Evolutionary conservation across 2,329 filamentous ascomycete genomes (phyloP), one percentile per base, ranked within the genome.

Genomic region (Aspergillus melleus): DNA sequence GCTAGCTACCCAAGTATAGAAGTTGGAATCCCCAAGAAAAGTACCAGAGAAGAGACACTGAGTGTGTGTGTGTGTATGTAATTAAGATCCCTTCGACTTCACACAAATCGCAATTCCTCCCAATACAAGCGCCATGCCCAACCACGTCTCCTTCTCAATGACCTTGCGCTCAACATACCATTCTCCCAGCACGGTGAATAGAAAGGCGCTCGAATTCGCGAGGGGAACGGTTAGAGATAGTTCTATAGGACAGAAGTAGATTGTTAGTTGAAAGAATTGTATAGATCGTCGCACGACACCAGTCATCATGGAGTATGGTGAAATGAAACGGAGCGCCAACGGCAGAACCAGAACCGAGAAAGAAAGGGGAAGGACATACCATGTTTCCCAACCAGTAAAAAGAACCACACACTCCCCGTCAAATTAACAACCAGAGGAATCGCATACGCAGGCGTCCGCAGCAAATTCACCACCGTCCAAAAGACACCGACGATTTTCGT

Each of bases 351-450:
- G 6, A n/a, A 42, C 4, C 22, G 6, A 58, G 22, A 36, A 57
- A 46, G 60, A 65, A 22, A 26, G 46, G 59, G 66, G 22, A 24
- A 24, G 60, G 60, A 84, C 89, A 68, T 77, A 96, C 92, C 92
- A 69, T 93, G 93, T 75, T 95, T 87, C 6, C 94, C 94, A 77
- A 98, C 94, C 65, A 98, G 81, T 66, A 98, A 77, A 69, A 98
- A 98, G 78, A 98, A 98, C 94, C 94, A 98, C 57, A 97, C 84
- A 72, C 92, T 96, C 30, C 94, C 94, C 2, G 94, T 96, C 55
- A 98, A 79, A 74, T 98, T 98, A 60, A 96, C 77, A 55, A 96
- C 78, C 67, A 98, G 77, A 20, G 94, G 94, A 26, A 96, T 78
- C 6, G 92, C 90, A 76, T 98, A 98, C 19, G 86, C 84, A 39